Base-by-base conservation (phyloP, 2,329 filamentous ascomycete genomes). In the Blastomyces emzantsi region DNA sequence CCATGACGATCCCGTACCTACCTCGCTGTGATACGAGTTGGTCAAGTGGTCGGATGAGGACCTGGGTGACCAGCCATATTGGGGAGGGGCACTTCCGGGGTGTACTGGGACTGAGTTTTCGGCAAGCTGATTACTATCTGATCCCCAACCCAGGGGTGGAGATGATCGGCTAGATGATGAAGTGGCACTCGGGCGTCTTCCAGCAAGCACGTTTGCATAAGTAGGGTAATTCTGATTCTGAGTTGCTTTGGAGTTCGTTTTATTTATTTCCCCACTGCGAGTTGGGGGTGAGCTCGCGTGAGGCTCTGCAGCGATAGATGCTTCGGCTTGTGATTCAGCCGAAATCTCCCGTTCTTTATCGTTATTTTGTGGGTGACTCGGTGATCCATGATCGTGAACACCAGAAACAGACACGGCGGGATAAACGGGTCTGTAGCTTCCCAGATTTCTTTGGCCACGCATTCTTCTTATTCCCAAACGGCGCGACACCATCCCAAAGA, bases 251-350 rank as follows among this genome's bases (percentile, higher is more conserved):
- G 64, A 52, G 54, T 28, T 28, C 36, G 58, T 54, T 39, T 60
- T 15, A 64, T 65, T 49, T 36, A 63, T 55, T 56, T 45, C 56
- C 64, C 69, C 65, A 65, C 63, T 55, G 55, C 67, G 68, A 25
- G 69, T 64, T 41, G 70, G 68, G 2, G 73, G 69, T n/a, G 73
- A 72, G 61, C 73, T 78, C 6, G 69, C 69, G 43, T 71, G 70
- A 54, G 77, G 76, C 19, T 79, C 72, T 0, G 76, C 72, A 6
- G 74, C 69, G 6, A 80, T 68, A 17, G 74, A 72, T 63, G 72
- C 71, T 39, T 76, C 73, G 3, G 78, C 78, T 36, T 73, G 73
- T 2, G 77, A 78, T 36, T 65, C 64, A 51, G 63, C 67, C 33
- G 71, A 70, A 30, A 62, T 62, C 62, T 71, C 63, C 62, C 69